Base-by-base conservation (phyloP, 2,329 filamentous ascomycete genomes). In the Aureobasidium subglaciale region DNA sequence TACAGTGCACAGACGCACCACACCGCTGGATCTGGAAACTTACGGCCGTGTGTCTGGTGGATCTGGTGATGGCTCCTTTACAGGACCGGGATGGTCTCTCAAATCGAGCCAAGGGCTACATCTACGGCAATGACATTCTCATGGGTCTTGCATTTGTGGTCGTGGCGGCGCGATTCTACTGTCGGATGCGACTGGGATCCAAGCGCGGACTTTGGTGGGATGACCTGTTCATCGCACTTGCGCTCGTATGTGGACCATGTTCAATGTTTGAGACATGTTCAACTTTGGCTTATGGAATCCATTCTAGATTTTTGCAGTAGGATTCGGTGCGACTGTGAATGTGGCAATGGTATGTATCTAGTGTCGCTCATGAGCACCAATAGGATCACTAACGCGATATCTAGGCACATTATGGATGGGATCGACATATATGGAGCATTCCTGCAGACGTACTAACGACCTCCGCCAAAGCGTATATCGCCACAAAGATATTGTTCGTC, bases 361-460 rank as follows among this genome's bases (percentile, higher is more conserved):
- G 27, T 22, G 10, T 32, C 13, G n/a, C 16, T n/a, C 15, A 15
- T 18, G 18, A 29, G 9, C 7, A 11, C 22, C 15, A 11, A 10
- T 9, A 43, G 29, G 24, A 4, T 10, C 40, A 18, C 40, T 43
- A 43, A 43, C 40, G 13, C 24, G 1, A 16, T 43, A 18, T 18
- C 27, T n/a, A 45, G 42, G 43, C 29, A 16, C 53, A 56, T 13
- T 75, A 67, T 60, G 71, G 71, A 38, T 77, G 73, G 73, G 63
- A 72, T 46, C 64, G 71, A 41, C 73, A 76, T 60, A 60, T 73
- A 22, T 75, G 68, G 64, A 72, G 73, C 41, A 66, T 75, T 18
- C 66, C 65, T 1, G 55, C 66, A 18, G 35, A 32, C 20, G 56
- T 58, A 55, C 60, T 65, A 8, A 56, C 63, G 50, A 56, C 43